Percentiles rank a stretch among this genome's conserved stretches.
Evolutionary conservation across 306 rosid genomes (phyloP).

Genomic region (Gastrolobium bilobum): DNA sequence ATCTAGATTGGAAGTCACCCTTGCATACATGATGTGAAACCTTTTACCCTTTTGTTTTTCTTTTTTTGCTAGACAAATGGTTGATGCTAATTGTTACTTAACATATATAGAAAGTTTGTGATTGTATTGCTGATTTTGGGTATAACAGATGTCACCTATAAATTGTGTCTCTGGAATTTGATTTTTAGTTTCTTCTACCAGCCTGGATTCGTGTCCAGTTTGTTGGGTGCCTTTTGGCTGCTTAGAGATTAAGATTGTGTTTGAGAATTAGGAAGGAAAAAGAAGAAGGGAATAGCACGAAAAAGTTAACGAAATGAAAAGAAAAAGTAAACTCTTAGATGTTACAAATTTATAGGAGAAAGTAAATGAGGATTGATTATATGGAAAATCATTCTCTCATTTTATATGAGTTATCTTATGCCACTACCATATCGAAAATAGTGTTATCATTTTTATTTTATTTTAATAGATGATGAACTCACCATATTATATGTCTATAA

Average conservation of each 20-base stretch:
- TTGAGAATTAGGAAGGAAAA: neutral
- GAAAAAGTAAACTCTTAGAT: too few relatives aligned
- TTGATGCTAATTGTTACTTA: conserved; percentile 35
- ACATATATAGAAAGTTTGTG: conserved; percentile 12
- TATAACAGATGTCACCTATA: neutral
- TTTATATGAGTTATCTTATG: too few relatives aligned
- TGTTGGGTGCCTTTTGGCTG: conserved; percentile 28
- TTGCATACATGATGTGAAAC: conserved; percentile 37
- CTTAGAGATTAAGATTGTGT: neutral
- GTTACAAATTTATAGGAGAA: too few relatives aligned
- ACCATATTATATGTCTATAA: too few relatives aligned
- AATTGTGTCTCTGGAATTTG: conserved; percentile 1
- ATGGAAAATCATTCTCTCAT: too few relatives aligned
- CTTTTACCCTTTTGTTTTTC: neutral
- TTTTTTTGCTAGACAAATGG: neutral
- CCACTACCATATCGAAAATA: too few relatives aligned
- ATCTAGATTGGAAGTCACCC: conserved; percentile 66
- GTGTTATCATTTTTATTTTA: too few relatives aligned
- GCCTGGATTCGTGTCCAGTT: neutral
- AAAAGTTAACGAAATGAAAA: neutral
- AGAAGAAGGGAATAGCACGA: too few relatives aligned
- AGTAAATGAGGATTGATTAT: too few relatives aligned
- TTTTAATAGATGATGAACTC: too few relatives aligned
- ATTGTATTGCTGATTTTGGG: conserved; percentile 17
- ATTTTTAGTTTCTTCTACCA: conserved; percentile 9